Conservation (phyloP, 1,284 basidiomycete genomes). For the Trichosporon coremiiforme region DNA sequence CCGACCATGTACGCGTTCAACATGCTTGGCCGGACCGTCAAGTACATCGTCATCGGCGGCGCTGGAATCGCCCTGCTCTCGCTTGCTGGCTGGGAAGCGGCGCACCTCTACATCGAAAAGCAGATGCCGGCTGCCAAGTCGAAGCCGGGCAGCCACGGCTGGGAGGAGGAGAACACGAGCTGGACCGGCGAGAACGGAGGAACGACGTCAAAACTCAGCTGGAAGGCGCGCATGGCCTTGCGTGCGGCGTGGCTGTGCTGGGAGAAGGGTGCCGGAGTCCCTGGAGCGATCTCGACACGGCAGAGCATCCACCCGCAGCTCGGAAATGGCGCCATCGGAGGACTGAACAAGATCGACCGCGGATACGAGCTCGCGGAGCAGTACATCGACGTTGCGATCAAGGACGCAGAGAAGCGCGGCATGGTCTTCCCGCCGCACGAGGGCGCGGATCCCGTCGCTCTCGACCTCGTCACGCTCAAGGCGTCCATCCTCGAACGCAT, state of each 20-base stretch:
- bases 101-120: constrained; percentile 72
- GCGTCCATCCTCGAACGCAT: constrained; percentile 70
- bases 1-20: constrained; percentile 51
- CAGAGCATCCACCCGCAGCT: constrained; percentile 39
- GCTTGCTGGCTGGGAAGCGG: constrained; percentile 59
- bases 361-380: constrained; percentile 54
- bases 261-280: constrained; percentile 67
- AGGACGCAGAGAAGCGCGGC: constrained; percentile 40
- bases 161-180: constrained; percentile 68
- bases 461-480: constrained; percentile 66
- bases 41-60: constrained; percentile 47
- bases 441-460: constrained; percentile 43
- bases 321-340: constrained; percentile 41
- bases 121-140: constrained; percentile 58
- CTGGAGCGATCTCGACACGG: constrained; percentile 38
- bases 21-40: constrained; percentile 45
- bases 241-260: constrained; percentile 76
- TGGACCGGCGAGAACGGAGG: constrained; percentile 74
- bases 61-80: constrained; percentile 55
- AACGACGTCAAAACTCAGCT: constrained; percentile 71
- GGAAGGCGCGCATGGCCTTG: constrained; percentile 66
- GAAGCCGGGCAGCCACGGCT: constrained; percentile 66
- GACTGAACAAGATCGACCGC: constrained; percentile 41
- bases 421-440: constrained; percentile 47
- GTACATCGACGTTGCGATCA: constrained; percentile 49